These are phyloP conservation scores for Chytridiales sp. DNA, from an alignment of 371 early-diverging fungal species.

Conservation along the genomic window DNA sequence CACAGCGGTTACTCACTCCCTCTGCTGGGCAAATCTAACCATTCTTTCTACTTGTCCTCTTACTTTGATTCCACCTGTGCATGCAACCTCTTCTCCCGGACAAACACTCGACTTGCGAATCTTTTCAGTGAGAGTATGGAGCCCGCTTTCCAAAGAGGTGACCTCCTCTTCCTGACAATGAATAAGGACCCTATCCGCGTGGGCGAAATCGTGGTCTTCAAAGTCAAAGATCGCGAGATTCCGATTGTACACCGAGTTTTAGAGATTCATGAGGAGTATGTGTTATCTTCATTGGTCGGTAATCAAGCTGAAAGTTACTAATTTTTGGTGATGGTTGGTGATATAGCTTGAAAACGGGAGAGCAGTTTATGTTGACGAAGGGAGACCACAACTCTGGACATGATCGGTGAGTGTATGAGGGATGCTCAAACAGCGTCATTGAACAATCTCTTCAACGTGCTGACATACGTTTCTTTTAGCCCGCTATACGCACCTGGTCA, in stretches of 20 bases:
- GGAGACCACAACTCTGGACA: slow-evolving; percentile 97
- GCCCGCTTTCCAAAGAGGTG: slow-evolving; percentile 97
- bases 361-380: slow-evolving; percentile 92
- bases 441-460: too few relatives aligned
- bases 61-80: too few relatives aligned
- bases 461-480: too few relatives aligned
- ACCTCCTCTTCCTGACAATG: slow-evolving; percentile 87
- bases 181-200: slow-evolving; percentile 69
- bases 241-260: slow-evolving; percentile 99
- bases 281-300: background rate
- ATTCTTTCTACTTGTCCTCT: background rate
- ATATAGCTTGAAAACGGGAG: slow-evolving; percentile 45
- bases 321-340: background rate
- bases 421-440: too few relatives aligned
- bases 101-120: background rate
- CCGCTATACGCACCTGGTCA: slow-evolving; percentile 84
- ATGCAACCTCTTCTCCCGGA: background rate
- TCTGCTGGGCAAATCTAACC: background rate
- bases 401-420: slow-evolving; percentile 93
- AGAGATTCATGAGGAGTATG: slow-evolving; percentile 66
- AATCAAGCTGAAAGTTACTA: background rate
- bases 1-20: background rate
- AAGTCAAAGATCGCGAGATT: slow-evolving; percentile 85
- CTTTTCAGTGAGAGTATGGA: slow-evolving; percentile 93
- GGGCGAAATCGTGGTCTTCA: slow-evolving; percentile 97